Evolutionary conservation across 306 rosid genomes (phyloP), one percentile per base, ranked within the genome.

Genomic region (Macrotyloma uniflorum): DNA sequence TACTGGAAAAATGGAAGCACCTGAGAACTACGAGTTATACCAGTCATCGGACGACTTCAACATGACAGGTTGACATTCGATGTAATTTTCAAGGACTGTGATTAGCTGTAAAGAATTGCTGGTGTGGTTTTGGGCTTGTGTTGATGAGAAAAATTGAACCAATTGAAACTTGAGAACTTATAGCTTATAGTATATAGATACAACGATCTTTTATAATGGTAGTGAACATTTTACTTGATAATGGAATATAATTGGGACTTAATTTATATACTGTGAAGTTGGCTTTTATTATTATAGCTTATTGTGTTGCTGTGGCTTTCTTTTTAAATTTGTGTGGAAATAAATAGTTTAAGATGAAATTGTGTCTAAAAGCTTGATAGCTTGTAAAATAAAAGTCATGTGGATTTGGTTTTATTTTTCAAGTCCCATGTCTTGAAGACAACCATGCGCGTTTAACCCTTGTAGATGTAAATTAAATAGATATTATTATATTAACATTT

Each of bases 1-100:
- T 78, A 67, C 83, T 58, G 96, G 93, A 70, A 90, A 91, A 82
- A 83, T 93, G 78, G 96, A 90, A 89, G 83, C 53, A 22, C 70
- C 70, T 45, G 80, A 74, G 61, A 74, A 50, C 64, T 80, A 66
- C 38, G 61, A 80, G 45, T 42, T 80, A 55, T 80, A 80, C 72
- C 89, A 84, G 73, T 84, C 86, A 4, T 74, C 82, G 72, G 89
- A 88, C 35, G 93, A 88, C 78, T 91, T 80, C 85, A 46, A 61
- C 89, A 84, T 90, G 89, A 66, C 83, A 5, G 93, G 83, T n/a
- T 81, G 88, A 92, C 58, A 51, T 58, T 78, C 74, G 24, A 57
- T 81, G 66, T 46, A 15, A 43, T 73, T 54, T 84, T 54, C 38
- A 67, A 62, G 7, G 24, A 46, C 69, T 54, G 83, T 80, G 81